Evolutionary conservation across 768 basidiomycete genomes (phyloP).

Genomic region (Lentinula edodes): DNA sequence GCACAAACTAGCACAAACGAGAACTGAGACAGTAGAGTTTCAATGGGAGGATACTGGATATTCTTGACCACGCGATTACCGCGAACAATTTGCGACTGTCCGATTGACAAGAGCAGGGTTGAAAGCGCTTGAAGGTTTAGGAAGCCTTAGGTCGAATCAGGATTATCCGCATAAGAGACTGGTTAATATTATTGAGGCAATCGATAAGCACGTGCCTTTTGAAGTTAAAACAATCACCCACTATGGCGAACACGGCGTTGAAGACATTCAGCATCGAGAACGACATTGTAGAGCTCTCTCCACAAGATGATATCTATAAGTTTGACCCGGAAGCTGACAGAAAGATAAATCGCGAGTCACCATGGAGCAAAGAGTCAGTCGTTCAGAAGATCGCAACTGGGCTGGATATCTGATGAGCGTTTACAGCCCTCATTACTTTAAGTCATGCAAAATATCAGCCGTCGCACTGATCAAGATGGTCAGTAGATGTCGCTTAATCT

Average conservation of each 20-base stretch:
- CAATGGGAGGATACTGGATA: too few relatives aligned
- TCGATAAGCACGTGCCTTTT: neutral
- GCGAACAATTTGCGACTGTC: too few relatives aligned
- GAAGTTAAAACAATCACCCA: neutral
- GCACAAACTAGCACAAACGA: too few relatives aligned
- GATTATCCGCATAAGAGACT: too few relatives aligned
- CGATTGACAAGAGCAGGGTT: too few relatives aligned
- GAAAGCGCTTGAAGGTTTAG: too few relatives aligned
- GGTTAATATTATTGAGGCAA: too few relatives aligned
- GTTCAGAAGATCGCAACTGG: neutral
- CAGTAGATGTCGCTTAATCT: constrained; percentile 5
- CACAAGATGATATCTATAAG: constrained; percentile 76
- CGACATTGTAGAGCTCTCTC: constrained; percentile 61
- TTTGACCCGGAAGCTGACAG: constrained; percentile 68
- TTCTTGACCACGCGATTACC: too few relatives aligned
- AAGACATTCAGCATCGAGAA: constrained; percentile 72
- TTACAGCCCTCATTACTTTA: constrained; percentile 72
- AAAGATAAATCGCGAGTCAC: constrained; percentile 59
- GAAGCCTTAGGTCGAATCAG: too few relatives aligned
- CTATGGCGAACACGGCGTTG: constrained; percentile 41
- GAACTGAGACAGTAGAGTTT: too few relatives aligned
- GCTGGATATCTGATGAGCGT: neutral
- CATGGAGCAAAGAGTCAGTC: constrained; percentile 81
- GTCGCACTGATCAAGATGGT: constrained; percentile 96
- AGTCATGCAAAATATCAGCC: constrained; percentile 90